phyloP scores from a whole-genome alignment of 73 alveolate genomes.

The Stentor coeruleus region DNA sequence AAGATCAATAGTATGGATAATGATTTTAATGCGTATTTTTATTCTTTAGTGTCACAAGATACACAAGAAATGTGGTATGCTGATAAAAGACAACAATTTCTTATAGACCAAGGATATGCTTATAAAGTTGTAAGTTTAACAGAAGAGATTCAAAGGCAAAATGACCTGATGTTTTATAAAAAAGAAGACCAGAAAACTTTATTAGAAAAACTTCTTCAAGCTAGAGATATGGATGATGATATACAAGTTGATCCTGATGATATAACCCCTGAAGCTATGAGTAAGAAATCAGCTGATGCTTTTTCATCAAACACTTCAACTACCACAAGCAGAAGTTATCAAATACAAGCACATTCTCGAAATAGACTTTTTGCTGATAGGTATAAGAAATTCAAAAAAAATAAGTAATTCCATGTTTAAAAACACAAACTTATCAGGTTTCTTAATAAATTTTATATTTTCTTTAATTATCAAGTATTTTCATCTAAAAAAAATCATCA shows the following conservation, averaged over 20 bases:
- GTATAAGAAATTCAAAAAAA: no score
- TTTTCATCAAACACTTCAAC: not conserved
- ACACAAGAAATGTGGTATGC: slow-evolving; percentile 95
- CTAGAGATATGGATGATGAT: not conserved
- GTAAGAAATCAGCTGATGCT: not conserved
- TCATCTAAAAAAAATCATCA: no score
- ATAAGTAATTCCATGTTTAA: no score
- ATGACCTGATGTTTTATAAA: not conserved
- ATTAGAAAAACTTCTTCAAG: not conserved
- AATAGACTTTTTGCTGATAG: not conserved
- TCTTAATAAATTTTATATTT: no score
- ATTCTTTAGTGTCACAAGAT: slow-evolving; percentile 88
- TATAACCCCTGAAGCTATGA: slow-evolving; percentile 15
- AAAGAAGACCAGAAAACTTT: not conserved
- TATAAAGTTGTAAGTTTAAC: slow-evolving; percentile 44
- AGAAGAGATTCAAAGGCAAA: not conserved
- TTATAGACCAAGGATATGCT: slow-evolving; percentile 94
- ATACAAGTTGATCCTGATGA: not conserved
- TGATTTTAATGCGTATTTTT: slow-evolving; percentile 90
- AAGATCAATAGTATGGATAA: slow-evolving; percentile 57
- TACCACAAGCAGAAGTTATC: not conserved
- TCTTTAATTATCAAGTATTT: no score
- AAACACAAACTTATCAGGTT: no score
- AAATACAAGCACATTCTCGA: not conserved
- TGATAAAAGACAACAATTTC: slow-evolving; percentile 87